Base-by-base conservation (phyloP, 352 stramenopile species). In the Pythium folliculosum region DNA sequence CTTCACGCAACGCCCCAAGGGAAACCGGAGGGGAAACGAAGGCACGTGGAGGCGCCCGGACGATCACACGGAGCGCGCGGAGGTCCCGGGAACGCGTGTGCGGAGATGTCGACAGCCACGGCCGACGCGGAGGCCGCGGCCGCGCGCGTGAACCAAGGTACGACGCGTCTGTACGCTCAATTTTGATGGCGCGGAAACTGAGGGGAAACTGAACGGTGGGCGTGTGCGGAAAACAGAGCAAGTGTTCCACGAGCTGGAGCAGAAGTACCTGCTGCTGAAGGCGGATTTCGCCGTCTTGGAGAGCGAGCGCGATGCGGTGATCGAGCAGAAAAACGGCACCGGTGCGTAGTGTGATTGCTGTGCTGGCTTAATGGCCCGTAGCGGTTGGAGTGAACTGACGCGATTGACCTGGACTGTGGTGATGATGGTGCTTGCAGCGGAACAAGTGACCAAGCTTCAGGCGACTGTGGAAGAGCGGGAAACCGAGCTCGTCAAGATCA, bases 201-300 rank as follows among this genome's bases (percentile, higher is more conserved):
- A 43, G 40, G 50, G 49, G 38, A 55, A 56, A 13, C 25, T 56
- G 27, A 5, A 14, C 21, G 17, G 4, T 53, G 16, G 27, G 27
- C 5, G 27, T 32, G 27, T 2, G 27, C 27, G 27, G 27, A 32
- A 32, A 44, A 13, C 60, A 92, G 84, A 92, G 56, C 83, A 94
- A 88, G 61, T 92, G 57, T 67, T 92, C 27, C 86, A 94, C 59
- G 86, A 94, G 52, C 67, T 92, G 37, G 86, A 94, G 65, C 79
- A 78, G 32, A 92, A 94, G 66, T 89, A 83, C 67, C 60, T 92
- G 58, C 65, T 62, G 13, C 62, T 88, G 2, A 82, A 86, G 63
- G 80, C 80, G 65, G 74, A 90, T n/a, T 77, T 90, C n/a, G 76
- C 72, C 5, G 65, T 88, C 16, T 63, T 75, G 0, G 84, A 91